Percentiles rank a stretch among this genome's conserved stretches.
Conservation (phyloP, 208 protist species). For the Balamuthia mandrillaris region DNA sequence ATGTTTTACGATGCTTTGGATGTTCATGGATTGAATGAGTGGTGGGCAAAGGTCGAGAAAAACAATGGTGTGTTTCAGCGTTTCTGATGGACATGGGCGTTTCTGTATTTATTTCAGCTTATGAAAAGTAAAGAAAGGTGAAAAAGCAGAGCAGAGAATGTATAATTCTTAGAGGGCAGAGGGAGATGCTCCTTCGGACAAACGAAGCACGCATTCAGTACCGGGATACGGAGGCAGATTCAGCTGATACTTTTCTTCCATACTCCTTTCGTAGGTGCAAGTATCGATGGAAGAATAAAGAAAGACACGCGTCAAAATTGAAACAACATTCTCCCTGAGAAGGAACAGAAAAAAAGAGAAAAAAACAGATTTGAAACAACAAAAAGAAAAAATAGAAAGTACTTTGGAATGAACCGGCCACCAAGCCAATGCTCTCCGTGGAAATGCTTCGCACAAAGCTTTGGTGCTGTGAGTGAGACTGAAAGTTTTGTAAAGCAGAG, state of each 20-base stretch:
- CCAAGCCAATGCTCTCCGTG: constrained; percentile 15
- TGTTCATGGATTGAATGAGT: too few relatives aligned
- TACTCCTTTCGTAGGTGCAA: neutral
- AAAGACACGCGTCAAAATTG: neutral
- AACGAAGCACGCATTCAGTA: neutral
- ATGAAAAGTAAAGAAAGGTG: too few relatives aligned
- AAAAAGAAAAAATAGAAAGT: neutral
- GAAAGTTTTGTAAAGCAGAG: neutral
- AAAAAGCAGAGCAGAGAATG: too few relatives aligned
- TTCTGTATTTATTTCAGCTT: too few relatives aligned
- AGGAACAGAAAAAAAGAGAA: too few relatives aligned
- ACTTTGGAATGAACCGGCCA: constrained; percentile 21
- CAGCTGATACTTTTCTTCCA: constrained; percentile 12
- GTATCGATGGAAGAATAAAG: neutral
- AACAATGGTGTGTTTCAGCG: too few relatives aligned
- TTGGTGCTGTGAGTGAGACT: constrained; percentile 16
- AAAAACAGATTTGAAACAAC: neutral
- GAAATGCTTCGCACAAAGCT: neutral
- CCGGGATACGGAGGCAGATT: neutral
- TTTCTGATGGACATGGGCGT: too few relatives aligned
- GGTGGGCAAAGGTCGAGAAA: too few relatives aligned
- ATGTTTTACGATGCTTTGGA: too few relatives aligned
- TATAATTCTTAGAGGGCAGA: too few relatives aligned
- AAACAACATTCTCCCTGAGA: too few relatives aligned
- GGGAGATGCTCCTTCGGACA: too few relatives aligned